Conservation (phyloP, 139 green algal species). For the Coccomyxa sp. region DNA sequence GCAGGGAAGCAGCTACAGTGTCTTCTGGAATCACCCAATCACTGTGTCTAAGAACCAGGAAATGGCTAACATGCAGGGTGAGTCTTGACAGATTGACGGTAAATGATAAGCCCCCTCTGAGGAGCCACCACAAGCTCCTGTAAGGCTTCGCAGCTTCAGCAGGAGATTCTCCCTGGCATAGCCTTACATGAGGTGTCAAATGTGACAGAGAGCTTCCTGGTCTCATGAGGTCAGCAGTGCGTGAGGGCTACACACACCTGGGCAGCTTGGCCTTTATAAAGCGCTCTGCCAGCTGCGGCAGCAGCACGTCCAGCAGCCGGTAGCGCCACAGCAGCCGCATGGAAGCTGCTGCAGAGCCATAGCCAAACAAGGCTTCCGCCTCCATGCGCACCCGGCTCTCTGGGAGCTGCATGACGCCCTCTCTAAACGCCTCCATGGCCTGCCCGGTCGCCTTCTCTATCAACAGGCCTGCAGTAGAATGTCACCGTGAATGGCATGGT, state of each 20-base stretch:
- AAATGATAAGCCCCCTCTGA: too few species aligned
- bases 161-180: not conserved
- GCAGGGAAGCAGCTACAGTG: not conserved
- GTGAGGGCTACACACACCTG: not conserved
- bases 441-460: not conserved
- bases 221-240: not conserved
- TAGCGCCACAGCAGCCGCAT: slow-evolving; percentile 36
- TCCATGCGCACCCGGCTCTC: slow-evolving; percentile 34
- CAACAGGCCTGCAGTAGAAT: not conserved
- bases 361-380: slow-evolving; percentile 24
- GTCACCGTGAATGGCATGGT: too few species aligned
- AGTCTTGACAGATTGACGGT: too few species aligned
- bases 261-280: not conserved
- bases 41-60: not conserved
- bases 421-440: not conserved
- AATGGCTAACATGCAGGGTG: not conserved
- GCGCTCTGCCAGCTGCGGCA: slow-evolving; percentile 29
- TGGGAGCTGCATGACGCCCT: not conserved
- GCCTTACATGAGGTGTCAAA: not conserved
- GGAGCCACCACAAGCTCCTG: not conserved
- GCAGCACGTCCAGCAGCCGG: slow-evolving; percentile 32
- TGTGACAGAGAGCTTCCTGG: not conserved
- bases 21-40: not conserved
- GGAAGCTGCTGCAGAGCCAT: slow-evolving; percentile 22
- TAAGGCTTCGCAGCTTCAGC: not conserved